Percentiles rank a stretch among this genome's conserved stretches.
phyloP scores from a whole-genome alignment of 2,329 filamentous ascomycete genomes.

The Venturia carpophila region DNA sequence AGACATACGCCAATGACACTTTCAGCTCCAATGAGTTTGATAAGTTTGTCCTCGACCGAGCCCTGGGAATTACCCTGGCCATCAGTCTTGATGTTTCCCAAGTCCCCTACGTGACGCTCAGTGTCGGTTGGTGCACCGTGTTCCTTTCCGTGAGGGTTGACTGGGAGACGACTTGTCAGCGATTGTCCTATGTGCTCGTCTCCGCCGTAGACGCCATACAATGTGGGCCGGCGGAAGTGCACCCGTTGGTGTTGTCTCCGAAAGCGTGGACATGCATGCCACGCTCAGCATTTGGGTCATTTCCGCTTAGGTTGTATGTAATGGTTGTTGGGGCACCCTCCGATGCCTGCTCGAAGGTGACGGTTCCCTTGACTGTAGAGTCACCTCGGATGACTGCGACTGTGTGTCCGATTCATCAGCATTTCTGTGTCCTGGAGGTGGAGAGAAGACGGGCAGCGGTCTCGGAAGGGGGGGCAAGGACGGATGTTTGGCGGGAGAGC shows the following conservation, averaged over 20 bases:
- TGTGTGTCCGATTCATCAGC: constrained; percentile 32
- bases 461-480: not conserved
- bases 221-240: constrained; percentile 95
- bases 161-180: not conserved
- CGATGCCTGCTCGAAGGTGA: constrained; percentile 86
- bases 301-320: constrained; percentile 83
- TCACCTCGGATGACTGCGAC: constrained; percentile 97
- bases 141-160: constrained; percentile 90
- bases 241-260: constrained; percentile 99
- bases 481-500: not conserved
- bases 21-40: constrained; percentile 95
- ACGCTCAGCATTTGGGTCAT: constrained; percentile 92
- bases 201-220: constrained; percentile 46
- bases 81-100: constrained; percentile 96
- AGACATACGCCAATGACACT: constrained; percentile 79
- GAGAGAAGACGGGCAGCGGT: not conserved
- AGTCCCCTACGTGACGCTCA: constrained; percentile 88
- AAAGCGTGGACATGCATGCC: constrained; percentile 99
- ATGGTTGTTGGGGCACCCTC: constrained; percentile 79
- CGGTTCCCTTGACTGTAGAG: constrained; percentile 87
- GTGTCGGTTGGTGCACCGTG: constrained; percentile 82
- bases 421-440: not conserved
- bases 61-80: constrained; percentile 84
- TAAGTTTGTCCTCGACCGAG: constrained; percentile 65
- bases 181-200: constrained; percentile 12